Percentiles rank a stretch among this genome's conserved stretches.
These are phyloP conservation scores for Tolypocladium amazonense DNA, from an alignment of 2,329 filamentous ascomycete genomes.

Conservation along the genomic window DNA sequence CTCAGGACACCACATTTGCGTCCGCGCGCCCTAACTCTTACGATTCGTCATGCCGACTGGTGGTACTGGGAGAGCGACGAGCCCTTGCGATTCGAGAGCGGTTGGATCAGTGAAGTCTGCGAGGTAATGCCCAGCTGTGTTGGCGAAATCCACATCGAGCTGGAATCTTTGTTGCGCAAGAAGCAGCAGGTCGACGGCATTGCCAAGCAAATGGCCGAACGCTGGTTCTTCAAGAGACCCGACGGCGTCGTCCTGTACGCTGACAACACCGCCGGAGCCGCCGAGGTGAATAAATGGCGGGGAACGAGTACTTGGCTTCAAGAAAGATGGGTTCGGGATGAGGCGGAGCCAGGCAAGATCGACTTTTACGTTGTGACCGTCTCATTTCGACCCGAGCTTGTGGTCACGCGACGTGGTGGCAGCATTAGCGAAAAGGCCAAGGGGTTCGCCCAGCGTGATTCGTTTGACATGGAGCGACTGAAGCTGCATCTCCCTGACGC, in stretches of 20 bases:
- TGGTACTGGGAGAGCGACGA: slow-evolving; percentile 31
- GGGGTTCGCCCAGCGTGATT: neutral
- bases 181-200: slow-evolving; percentile 32
- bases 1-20: slow-evolving; percentile 17
- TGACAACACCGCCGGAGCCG: slow-evolving; percentile 10
- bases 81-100: slow-evolving; percentile 21
- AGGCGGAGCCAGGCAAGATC: slow-evolving; percentile 23
- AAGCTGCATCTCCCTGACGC: neutral
- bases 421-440: slow-evolving; percentile 5
- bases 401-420: slow-evolving; percentile 10
- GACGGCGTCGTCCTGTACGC: slow-evolving; percentile 21
- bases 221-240: slow-evolving; percentile 22
- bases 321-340: slow-evolving; percentile 30
- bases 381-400: slow-evolving; percentile 16
- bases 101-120: slow-evolving; percentile 22
- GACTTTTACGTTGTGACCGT: slow-evolving; percentile 33
- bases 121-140: slow-evolving; percentile 19
- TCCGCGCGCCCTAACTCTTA: slow-evolving; percentile 28
- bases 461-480: neutral
- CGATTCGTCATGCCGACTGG: slow-evolving; percentile 38
- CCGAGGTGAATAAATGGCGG: slow-evolving; percentile 26
- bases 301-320: slow-evolving; percentile 31
- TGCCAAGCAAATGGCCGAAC: slow-evolving; percentile 21
- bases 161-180: slow-evolving; percentile 37
- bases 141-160: slow-evolving; percentile 28